Evolutionary conservation across 2,329 filamentous ascomycete genomes (phyloP).

Genomic region (Cercospora sp.): DNA sequence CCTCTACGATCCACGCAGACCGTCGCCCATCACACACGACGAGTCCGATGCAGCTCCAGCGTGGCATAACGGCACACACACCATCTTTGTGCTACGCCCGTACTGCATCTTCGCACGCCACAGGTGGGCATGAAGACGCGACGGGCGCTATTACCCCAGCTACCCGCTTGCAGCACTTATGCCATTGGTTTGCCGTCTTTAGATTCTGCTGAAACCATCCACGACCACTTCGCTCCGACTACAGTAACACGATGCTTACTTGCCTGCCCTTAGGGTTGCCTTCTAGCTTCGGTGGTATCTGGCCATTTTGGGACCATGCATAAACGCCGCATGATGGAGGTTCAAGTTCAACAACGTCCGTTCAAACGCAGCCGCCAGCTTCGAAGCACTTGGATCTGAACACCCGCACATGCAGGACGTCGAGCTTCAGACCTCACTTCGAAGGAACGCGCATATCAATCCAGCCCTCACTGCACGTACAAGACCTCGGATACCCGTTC

Average conservation of each 20-base stretch:
- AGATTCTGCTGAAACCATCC: neutral
- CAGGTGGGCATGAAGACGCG: neutral
- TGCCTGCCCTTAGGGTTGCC: neutral
- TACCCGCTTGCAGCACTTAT: neutral
- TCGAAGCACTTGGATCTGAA: neutral
- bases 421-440: neutral
- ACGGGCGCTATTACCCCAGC: neutral
- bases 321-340: neutral
- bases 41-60: neutral
- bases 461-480: neutral
- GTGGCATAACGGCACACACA: neutral
- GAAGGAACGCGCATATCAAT: neutral
- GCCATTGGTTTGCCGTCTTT: neutral
- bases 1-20: neutral
- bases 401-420: neutral
- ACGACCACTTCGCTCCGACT: neutral
- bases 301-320: neutral
- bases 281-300: neutral
- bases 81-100: neutral
- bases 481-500: slow-evolving; percentile 7
- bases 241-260: neutral
- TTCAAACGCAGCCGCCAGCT: neutral
- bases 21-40: neutral
- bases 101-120: neutral
- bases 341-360: neutral